A percentile compares a stretch with the other conserved stretches of the same genome.
phyloP scores from a whole-genome alignment of 1,284 basidiomycete species.

The Phellopilus nigrolimitatus region DNA sequence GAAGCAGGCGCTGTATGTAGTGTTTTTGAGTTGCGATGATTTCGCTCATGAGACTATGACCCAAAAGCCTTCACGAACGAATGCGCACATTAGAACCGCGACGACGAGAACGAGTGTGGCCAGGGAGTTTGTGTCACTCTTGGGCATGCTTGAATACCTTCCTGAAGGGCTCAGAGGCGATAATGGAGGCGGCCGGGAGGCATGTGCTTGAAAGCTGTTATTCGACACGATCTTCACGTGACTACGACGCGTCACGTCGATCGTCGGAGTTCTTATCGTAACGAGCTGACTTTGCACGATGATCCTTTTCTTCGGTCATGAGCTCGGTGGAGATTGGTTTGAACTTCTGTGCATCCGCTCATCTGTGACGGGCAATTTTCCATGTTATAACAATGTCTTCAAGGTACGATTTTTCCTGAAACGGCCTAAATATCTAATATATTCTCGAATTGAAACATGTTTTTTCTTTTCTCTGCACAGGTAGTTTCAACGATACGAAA shows the following conservation, averaged over 20 bases:
- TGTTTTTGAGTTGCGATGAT: not conserved
- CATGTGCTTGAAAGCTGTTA: too few relatives aligned
- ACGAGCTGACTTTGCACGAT: not conserved
- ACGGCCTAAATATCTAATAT: too few relatives aligned
- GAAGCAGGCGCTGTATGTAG: conserved; percentile 10
- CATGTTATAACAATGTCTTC: too few relatives aligned
- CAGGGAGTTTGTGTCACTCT: conserved; percentile 2
- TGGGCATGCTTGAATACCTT: not conserved
- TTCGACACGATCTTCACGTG: conserved; percentile 3
- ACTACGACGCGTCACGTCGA: not conserved
- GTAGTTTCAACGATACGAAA: too few relatives aligned
- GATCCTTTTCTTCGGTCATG: too few relatives aligned
- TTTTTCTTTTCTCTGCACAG: too few relatives aligned
- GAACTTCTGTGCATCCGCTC: too few relatives aligned
- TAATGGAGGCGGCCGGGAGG: too few relatives aligned
- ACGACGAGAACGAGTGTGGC: not conserved
- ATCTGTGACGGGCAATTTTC: too few relatives aligned
- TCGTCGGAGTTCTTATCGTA: not conserved
- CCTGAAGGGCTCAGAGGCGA: conserved; percentile 2
- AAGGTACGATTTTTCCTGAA: too few relatives aligned
- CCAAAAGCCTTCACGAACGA: too few relatives aligned
- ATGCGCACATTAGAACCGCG: not conserved
- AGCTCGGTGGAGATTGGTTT: not conserved
- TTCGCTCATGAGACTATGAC: not conserved
- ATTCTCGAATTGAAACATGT: too few relatives aligned